A percentile compares a stretch with the other conserved stretches of the same genome.
Evolutionary conservation across 2,329 filamentous ascomycete genomes (phyloP).

Genomic region (Fonsecaea nubica): DNA sequence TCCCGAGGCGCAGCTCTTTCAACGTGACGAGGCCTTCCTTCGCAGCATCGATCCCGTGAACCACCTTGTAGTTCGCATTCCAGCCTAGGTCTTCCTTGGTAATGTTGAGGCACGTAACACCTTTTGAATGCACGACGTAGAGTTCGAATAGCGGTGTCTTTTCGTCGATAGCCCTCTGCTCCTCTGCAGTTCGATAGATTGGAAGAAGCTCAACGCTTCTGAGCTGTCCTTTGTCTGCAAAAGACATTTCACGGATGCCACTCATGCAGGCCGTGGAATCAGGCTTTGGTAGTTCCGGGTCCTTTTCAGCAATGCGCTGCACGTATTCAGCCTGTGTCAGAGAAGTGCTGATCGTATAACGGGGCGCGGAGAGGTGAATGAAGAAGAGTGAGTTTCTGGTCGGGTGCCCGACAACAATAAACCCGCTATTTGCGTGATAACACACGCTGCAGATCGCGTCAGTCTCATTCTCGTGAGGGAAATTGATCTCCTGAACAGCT

Average conservation of each 20-base stretch:
- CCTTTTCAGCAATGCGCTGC: slow-evolving; percentile 74
- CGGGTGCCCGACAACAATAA: slow-evolving; percentile 93
- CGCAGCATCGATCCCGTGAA: slow-evolving; percentile 76
- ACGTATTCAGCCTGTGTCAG: slow-evolving; percentile 90
- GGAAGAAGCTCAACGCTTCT: slow-evolving; percentile 89
- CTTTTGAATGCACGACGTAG: slow-evolving; percentile 96
- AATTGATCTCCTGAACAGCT: slow-evolving; percentile 94
- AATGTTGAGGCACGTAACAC: slow-evolving; percentile 86
- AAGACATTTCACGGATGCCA: slow-evolving; percentile 93
- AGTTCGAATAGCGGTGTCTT: slow-evolving; percentile 87
- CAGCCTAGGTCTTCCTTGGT: slow-evolving; percentile 90
- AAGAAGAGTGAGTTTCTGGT: slow-evolving; percentile 98
- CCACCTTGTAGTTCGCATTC: slow-evolving; percentile 86
- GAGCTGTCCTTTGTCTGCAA: slow-evolving; percentile 82
- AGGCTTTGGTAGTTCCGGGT: slow-evolving; percentile 76
- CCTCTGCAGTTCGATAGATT: slow-evolving; percentile 59
- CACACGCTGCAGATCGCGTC: slow-evolving; percentile 97
- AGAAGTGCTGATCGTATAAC: slow-evolving; percentile 75
- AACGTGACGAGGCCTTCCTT: slow-evolving; percentile 76
- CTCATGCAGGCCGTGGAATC: slow-evolving; percentile 98
- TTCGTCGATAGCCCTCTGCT: slow-evolving; percentile 63
- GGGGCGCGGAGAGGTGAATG: slow-evolving; percentile 90
- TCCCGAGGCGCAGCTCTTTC: slow-evolving; percentile 64
- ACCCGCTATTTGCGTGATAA: slow-evolving; percentile 90
- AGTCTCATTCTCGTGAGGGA: slow-evolving; percentile 93